Percentiles rank a stretch among this genome's conserved stretches.
These are phyloP conservation scores for Calycina marina DNA, from an alignment of 2,329 filamentous ascomycete species.

Conservation along the genomic window DNA sequence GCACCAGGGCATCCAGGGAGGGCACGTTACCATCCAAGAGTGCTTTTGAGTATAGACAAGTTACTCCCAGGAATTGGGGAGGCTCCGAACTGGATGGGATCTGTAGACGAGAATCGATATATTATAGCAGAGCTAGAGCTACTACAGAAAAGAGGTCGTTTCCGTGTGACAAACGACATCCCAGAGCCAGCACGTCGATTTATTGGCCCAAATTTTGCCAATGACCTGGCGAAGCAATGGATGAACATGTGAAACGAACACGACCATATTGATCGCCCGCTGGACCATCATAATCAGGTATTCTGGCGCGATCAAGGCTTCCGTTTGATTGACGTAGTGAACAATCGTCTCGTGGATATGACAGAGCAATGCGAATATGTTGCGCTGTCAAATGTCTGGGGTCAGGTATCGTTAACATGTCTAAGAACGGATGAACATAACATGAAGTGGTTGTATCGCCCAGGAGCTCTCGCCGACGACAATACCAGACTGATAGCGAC, in stretches of 20 bases:
- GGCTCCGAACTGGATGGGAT: background rate
- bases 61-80: background rate
- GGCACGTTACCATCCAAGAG: background rate
- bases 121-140: background rate
- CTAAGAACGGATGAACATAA: background rate
- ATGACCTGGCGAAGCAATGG: background rate
- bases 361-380: background rate
- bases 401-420: background rate
- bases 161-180: background rate
- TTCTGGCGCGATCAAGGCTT: background rate
- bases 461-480: background rate
- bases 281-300: background rate
- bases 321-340: background rate
- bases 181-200: background rate
- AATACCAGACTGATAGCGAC: slow-evolving; percentile 65
- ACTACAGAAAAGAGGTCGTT: background rate
- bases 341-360: background rate
- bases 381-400: background rate
- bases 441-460: background rate
- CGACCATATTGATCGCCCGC: background rate
- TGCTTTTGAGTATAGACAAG: background rate
- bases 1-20: background rate
- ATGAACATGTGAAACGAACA: background rate
- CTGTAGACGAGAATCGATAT: background rate
- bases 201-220: background rate